phyloP scores from a whole-genome alignment of 768 basidiomycete genomes.

The Chalciporus pseudorubinellus region DNA sequence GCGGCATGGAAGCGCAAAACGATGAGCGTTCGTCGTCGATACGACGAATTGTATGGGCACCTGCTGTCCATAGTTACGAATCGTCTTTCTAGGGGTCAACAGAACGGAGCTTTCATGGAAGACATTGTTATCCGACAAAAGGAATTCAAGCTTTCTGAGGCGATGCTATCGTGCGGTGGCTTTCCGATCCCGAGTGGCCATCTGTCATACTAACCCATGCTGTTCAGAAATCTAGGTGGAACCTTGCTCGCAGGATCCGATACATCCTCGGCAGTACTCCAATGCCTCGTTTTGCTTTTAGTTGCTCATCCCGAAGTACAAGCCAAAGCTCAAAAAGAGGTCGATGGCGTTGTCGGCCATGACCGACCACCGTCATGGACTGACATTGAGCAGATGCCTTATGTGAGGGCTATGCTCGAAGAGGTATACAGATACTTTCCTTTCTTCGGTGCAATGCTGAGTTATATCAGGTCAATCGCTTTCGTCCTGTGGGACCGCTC shows the following conservation, averaged over 20 bases:
- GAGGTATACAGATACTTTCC: constrained; percentile 7
- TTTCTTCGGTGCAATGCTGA: not conserved
- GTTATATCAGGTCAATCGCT: constrained; percentile 14
- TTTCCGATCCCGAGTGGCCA: not conserved
- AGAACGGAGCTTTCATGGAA: constrained; percentile 9
- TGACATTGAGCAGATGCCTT: constrained; percentile 13
- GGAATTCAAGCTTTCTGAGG: constrained; percentile 2
- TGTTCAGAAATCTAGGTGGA: constrained; percentile 8
- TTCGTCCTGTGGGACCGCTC: constrained; percentile 15
- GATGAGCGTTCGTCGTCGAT: constrained; percentile 1
- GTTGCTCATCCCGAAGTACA: constrained; percentile 6
- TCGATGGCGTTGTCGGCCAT: not conserved
- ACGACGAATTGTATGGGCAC: constrained; percentile 3
- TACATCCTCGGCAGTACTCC: constrained; percentile 13
- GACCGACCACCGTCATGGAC: constrained; percentile 8
- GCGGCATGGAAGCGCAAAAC: constrained; percentile 2
- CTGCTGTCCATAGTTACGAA: constrained; percentile 3
- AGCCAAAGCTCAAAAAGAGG: not conserved
- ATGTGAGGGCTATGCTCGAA: constrained; percentile 14
- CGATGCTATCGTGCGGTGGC: not conserved
- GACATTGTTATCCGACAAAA: not conserved
- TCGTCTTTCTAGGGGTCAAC: not conserved
- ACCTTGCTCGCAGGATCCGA: constrained; percentile 18
- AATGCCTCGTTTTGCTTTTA: constrained; percentile 23
- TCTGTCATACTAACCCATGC: not conserved